Percentiles rank a stretch among this genome's conserved stretches.
phyloP scores from a whole-genome alignment of 257 asterid genomes.

The Salvia hispanica region DNA sequence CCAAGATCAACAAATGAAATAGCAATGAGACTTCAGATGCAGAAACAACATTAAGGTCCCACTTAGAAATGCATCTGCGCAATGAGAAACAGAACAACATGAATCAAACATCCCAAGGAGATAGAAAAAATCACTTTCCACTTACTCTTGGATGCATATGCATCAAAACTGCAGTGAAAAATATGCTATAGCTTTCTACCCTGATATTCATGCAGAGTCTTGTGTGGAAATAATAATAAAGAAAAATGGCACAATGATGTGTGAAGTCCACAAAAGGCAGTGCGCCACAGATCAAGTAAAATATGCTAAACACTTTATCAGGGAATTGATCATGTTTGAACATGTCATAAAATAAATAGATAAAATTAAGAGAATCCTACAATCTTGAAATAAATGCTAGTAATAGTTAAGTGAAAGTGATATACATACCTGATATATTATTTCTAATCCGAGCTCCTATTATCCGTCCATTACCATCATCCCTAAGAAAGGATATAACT shows the following conservation, averaged over 20 bases:
- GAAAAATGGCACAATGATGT: slow-evolving; percentile 11
- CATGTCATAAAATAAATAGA: slow-evolving; percentile 5
- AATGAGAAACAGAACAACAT: background rate
- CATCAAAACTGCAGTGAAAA: slow-evolving; percentile 22
- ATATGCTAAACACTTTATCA: background rate
- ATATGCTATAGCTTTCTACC: slow-evolving; percentile 11
- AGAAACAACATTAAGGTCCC: slow-evolving; percentile 23
- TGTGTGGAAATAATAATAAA: background rate
- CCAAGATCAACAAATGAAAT: background rate
- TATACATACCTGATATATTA: slow-evolving; percentile 64
- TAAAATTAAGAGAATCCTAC: slow-evolving; percentile 6
- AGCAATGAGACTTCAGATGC: slow-evolving; percentile 18
- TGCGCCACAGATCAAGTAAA: slow-evolving; percentile 18
- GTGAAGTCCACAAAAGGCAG: slow-evolving; percentile 24
- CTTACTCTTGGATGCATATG: slow-evolving; percentile 7
- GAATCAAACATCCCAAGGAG: slow-evolving; percentile 6
- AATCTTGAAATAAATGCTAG: background rate
- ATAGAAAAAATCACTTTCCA: slow-evolving; percentile 22
- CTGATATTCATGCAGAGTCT: slow-evolving; percentile 25
- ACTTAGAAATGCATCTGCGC: background rate
- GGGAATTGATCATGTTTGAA: background rate
- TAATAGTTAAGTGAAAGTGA: slow-evolving; percentile 16
- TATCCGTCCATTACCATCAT: slow-evolving; percentile 63
- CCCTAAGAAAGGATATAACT: slow-evolving; percentile 70
- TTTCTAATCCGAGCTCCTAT: slow-evolving; percentile 84